Evolutionary conservation across 805 yeast species (phyloP).

Genomic region (Yarrowia sp.): DNA sequence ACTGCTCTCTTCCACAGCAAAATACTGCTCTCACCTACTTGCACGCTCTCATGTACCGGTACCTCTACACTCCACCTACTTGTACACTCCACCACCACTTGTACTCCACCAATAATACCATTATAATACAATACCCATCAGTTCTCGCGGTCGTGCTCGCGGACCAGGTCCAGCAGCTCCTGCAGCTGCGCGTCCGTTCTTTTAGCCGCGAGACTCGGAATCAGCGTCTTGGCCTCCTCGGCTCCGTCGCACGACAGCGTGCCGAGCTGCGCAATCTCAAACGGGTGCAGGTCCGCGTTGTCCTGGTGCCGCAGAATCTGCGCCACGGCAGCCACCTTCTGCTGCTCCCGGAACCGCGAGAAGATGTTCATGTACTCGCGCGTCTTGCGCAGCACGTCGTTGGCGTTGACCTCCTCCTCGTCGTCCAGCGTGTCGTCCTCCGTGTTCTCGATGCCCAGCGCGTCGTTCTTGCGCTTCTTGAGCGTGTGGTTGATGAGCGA

Average conservation of each 20-base stretch:
- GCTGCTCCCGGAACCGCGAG: constrained; percentile 87
- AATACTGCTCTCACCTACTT: too few relatives aligned
- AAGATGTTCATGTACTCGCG: constrained; percentile 81
- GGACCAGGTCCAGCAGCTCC: constrained; percentile 60
- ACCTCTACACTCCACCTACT: too few relatives aligned
- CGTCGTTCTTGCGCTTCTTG: constrained; percentile 61
- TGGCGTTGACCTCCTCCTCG: constrained; percentile 41
- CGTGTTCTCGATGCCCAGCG: constrained; percentile 36
- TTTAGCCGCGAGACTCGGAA: constrained; percentile 81
- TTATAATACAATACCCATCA: too few relatives aligned
- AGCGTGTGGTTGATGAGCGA: constrained; percentile 86
- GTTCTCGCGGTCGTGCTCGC: constrained; percentile 21
- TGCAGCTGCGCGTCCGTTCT: constrained; percentile 85
- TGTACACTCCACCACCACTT: too few relatives aligned
- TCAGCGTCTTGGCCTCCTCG: constrained; percentile 91
- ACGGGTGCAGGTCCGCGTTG: constrained; percentile 80
- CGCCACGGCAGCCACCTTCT: constrained; percentile 91
- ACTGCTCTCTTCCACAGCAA: too few relatives aligned
- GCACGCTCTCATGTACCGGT: too few relatives aligned
- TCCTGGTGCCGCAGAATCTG: constrained; percentile 73
- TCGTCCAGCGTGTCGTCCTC: constrained; percentile 40
- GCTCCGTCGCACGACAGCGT: constrained; percentile 93
- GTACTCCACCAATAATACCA: too few relatives aligned
- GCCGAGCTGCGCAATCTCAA: constrained; percentile 89
- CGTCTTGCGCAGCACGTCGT: constrained; percentile 80